phyloP scores from a whole-genome alignment of 1,284 basidiomycete species.

The Microbotryum scabiosae region DNA sequence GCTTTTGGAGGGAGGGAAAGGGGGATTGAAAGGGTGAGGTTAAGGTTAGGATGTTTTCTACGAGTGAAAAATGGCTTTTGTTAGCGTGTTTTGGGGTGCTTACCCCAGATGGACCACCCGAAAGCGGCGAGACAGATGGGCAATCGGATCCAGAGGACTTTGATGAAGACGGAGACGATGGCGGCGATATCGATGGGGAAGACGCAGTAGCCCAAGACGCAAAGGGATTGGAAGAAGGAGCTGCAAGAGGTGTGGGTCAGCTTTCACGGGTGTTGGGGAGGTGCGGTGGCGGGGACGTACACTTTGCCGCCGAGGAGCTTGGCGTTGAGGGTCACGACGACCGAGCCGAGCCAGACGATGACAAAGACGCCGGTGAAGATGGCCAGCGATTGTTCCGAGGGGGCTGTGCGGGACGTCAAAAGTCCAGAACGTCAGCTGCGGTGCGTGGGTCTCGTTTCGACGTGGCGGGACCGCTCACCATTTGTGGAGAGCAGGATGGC shows the following conservation, averaged over 20 bases:
- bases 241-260: conserved; percentile 42
- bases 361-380: conserved; percentile 86
- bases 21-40: no score
- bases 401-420: conserved; percentile 49
- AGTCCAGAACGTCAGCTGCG: not conserved
- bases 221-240: conserved; percentile 90
- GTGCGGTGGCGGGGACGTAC: conserved; percentile 46
- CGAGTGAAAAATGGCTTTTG: no score
- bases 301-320: conserved; percentile 93
- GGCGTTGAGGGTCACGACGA: conserved; percentile 83
- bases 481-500: conserved; percentile 82
- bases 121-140: conserved; percentile 75
- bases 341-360: conserved; percentile 76
- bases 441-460: not conserved
- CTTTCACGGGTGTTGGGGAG: not conserved
- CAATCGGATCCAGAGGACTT: conserved; percentile 70
- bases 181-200: conserved; percentile 83
- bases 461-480: conserved; percentile 46
- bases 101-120: conserved; percentile 95
- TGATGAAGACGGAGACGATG: conserved; percentile 74
- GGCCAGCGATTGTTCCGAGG: conserved; percentile 67
- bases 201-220: conserved; percentile 81
- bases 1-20: conserved; percentile 46
- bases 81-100: conserved; percentile 6
- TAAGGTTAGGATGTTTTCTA: no score